Conservation (phyloP, 2,329 filamentous ascomycete species). For the Pezicula radicicola region DNA sequence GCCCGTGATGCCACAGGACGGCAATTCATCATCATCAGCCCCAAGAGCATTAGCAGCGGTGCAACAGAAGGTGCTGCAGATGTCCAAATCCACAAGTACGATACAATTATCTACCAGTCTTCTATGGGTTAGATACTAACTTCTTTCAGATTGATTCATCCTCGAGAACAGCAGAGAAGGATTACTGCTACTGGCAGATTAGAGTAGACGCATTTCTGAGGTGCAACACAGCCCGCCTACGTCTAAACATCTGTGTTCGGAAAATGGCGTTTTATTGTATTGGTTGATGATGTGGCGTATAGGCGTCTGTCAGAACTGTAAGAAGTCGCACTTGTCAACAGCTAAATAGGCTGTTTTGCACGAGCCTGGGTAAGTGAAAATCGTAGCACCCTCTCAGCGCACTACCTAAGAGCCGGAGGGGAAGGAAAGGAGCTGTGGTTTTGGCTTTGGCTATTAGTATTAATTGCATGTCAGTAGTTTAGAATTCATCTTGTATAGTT, state of each 20-base stretch:
- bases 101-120: constrained; percentile 17
- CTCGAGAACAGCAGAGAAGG: constrained; percentile 44
- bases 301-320: no score
- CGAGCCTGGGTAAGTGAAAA: background rate
- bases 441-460: no score
- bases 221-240: no score
- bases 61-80: constrained; percentile 58
- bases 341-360: background rate
- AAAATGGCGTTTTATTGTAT: background rate
- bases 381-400: no score
- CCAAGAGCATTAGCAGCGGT: constrained; percentile 71
- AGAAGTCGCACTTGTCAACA: no score
- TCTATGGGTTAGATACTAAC: constrained; percentile 2
- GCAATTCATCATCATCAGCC: constrained; percentile 95
- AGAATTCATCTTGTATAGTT: background rate
- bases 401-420: no score
- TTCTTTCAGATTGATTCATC: constrained; percentile 50
- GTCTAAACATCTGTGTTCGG: background rate
- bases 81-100: constrained; percentile 73
- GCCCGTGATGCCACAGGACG: constrained; percentile 83
- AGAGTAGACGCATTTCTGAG: background rate
- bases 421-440: no score
- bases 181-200: constrained; percentile 11
- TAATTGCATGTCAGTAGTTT: background rate
- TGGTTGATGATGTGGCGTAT: no score